Evolutionary conservation across 2,329 filamentous ascomycete genomes (phyloP).

Genomic region (Sporothrix protearum): DNA sequence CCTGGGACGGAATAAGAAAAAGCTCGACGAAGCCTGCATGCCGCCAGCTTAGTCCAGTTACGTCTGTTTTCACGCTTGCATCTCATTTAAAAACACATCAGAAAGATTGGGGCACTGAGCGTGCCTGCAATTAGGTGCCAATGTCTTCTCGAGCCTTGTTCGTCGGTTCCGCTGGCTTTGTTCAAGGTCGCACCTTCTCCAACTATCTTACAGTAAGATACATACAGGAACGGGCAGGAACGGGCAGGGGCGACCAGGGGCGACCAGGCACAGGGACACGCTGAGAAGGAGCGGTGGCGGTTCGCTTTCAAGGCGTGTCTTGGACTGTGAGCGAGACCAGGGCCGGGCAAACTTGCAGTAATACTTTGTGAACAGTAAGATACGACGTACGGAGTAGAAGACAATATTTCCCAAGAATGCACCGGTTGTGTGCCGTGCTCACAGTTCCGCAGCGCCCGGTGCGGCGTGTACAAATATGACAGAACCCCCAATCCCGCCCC

Average conservation of each 20-base stretch:
- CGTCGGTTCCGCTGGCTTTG: background rate
- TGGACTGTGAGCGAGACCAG: background rate
- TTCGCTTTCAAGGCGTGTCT: background rate
- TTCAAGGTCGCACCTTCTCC: background rate
- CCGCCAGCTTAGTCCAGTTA: background rate
- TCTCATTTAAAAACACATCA: background rate
- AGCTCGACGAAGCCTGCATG: background rate
- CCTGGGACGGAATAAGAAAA: background rate
- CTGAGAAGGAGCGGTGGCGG: constrained; percentile 1
- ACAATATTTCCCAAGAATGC: background rate
- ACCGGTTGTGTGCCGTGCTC: constrained; percentile 13
- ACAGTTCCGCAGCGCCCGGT: constrained; percentile 16
- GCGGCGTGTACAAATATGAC: constrained; percentile 13
- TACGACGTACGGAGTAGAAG: background rate
- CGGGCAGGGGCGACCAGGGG: background rate
- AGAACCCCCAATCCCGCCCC: background rate
- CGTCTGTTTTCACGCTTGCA: background rate
- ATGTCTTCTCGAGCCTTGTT: background rate
- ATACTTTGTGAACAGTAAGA: too few relatives aligned
- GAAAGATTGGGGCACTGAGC: background rate
- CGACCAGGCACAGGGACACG: background rate
- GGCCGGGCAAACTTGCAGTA: background rate
- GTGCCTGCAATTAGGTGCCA: background rate
- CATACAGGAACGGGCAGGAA: background rate
- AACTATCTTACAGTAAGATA: background rate